Evolutionary conservation across 805 yeast genomes (phyloP), one percentile per base, ranked within the genome.

Genomic region (Sugiyamaella floridensis): DNA sequence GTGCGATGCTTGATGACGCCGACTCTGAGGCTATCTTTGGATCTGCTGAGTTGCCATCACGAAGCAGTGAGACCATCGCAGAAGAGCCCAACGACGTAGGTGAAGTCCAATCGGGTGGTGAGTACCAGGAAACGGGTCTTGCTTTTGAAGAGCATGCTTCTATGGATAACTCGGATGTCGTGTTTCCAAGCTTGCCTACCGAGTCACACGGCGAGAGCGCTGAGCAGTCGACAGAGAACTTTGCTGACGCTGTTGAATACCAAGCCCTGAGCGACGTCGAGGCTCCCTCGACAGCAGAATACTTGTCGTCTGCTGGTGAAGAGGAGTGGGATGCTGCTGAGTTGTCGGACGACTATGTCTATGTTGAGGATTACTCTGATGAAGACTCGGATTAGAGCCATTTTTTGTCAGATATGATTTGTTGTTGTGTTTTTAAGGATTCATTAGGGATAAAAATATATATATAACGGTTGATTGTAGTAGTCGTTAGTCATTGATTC

Each of bases 151-250:
- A 22, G 26, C 26, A 22, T 3, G 26, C 26, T 22, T 22, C 26
- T 22, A 4, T 22, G 26, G 26, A 22, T 6, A 22, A 26, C 1
- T 47, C 50, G 11, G 50, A 37, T 4, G 44, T 47, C 4, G 44
- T 47, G 18, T 28, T 47, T 37, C 50, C 50, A 4, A n/a, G 32
- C n/a, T 18, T 47, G 18, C 50, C 50, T 14, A 18, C 22, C 4
- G 50, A 47, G 32, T 18, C 50, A 3, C 37, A 5, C n/a, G 12
- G 3, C 37, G 37, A 11, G n/a, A 32, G 37, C 37, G n/a, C 37
- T 8, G 37, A 32, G 37, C 37, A 11, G 37, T 32, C 37, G 37
- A 22, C 26, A 6, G 26, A 22, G 26, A 22, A 22, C 26, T 22
- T 22, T 22, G 26, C 26, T 22, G 26, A 22, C 26, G 26, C 26